Evolutionary conservation across 805 yeast species (phyloP), one percentile per base, ranked within the genome.

Genomic region (Wickerhamomyces tratensis): DNA sequence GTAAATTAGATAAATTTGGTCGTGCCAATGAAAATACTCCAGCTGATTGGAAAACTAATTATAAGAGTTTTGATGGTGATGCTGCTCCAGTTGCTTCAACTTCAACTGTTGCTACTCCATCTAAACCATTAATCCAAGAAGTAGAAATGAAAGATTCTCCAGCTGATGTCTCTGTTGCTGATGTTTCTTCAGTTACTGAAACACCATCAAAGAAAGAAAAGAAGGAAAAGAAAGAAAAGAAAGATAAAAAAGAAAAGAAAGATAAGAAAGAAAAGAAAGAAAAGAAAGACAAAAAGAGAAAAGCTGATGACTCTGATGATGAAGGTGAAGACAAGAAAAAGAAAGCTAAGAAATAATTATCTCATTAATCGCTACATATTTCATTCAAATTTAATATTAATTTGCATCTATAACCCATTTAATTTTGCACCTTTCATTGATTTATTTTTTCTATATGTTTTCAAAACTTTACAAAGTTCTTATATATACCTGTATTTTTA

Each of bases 1-100:
- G 98, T 59, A 91, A 93, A 70, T 79, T 93, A 61, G 98, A 93
- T 74, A 86, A 91, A 69, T 93, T 69, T 60, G 98, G 98, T 50
- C 82, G 96, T 71, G 74, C 72, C 49, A 93, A 88, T 61, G 98
- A 93, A 67, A 82, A 77, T 63, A 93, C 98, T 29, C 98, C 98
- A 57, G 84, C 77, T 39, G 73, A 78, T 36, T 93, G 98, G 98
- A 88, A 87, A 71, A 72, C 73, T 55, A 79, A 77, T 39, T 93
- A 91, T 64, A 84, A 82, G 53, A 78, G 82, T 60, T 84, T 77
- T 59, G 76, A 73, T 40, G 81, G 82, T 39, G 73, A 77, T 50
- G 64, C 62, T 45, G 71, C 71, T 35, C 47, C 61, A 38, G 45
- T 64, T 15, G 44, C 58, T 26, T 43, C 53, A 29, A 47, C 52